A percentile compares a stretch with the other conserved stretches of the same genome.
These are phyloP conservation scores for Spinellus fusiger DNA, from an alignment of 192 early-diverging fungal species.

Conservation along the genomic window DNA sequence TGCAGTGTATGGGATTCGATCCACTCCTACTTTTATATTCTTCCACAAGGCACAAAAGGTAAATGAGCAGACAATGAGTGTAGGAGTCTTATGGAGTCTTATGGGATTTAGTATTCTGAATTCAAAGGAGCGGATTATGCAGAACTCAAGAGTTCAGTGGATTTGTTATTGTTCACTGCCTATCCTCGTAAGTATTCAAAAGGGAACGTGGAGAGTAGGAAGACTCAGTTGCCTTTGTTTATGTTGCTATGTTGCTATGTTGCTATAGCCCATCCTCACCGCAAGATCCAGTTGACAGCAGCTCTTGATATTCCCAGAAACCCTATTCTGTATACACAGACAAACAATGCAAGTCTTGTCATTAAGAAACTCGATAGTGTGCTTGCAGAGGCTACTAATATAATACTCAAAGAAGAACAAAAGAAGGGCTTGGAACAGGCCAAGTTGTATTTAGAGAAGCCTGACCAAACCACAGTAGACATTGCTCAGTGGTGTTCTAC, in stretches of 20 bases:
- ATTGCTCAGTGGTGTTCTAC: conserved; percentile 5
- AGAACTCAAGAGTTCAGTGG: conserved; percentile 52
- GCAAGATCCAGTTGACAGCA: conserved; percentile 30
- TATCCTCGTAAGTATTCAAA: conserved; percentile 57
- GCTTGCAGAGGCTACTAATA: conserved; percentile 11
- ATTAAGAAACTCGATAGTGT: conserved; percentile 31
- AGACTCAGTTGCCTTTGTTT: no score
- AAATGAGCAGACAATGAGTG: neutral
- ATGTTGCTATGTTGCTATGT: no score
- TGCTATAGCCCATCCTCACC: conserved; percentile 65
- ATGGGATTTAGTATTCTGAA: conserved; percentile 29
- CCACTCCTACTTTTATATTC: conserved; percentile 70
- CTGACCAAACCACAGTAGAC: neutral
- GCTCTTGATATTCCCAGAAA: conserved; percentile 34
- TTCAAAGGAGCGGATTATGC: conserved; percentile 57
- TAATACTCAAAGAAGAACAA: conserved; percentile 4
- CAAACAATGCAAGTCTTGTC: conserved; percentile 27
- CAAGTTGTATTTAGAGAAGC: neutral
- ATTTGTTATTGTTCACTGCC: conserved; percentile 55
- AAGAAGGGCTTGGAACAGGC: neutral
- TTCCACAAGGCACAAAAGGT: conserved; percentile 53
- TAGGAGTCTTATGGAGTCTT: no score
- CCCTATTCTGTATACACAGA: conserved; percentile 36
- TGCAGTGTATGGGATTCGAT: conserved; percentile 49
- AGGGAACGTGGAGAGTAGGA: no score